Base-by-base conservation (phyloP, 2,329 filamentous ascomycete species). In the Cercospora berteroae region DNA sequence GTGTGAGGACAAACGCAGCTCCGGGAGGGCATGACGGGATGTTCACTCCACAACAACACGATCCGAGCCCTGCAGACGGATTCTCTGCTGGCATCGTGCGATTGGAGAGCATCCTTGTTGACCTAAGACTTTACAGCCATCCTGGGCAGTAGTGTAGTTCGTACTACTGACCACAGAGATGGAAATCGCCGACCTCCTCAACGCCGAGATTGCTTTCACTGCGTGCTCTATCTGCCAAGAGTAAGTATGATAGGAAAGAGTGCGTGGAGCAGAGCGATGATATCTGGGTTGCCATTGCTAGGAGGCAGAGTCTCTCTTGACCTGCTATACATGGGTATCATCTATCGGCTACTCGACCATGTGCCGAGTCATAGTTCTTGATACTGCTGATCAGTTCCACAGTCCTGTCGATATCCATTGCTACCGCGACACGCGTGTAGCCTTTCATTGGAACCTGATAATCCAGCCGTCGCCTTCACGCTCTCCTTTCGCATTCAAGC, bases 401-500 rank as follows among this genome's bases (percentile, higher is more conserved):
- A 58, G 29, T 55, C 9, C 64, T 63, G 65, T 60, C 65, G 44
- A 60, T 64, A 48, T 60, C 13, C 16, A 20, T 18, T 42, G 27
- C 27, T n/a, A 27, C 25, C 20, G 20, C 48, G 27, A 56, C 5
- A n/a, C 23, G 23, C 23, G 23, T 25, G n/a, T 27, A 31, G 55
- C 61, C 48, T 44, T 5, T 67, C 65, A 67, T 9, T 67, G 61
- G 27, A 70, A 68, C 44, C 66, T 75, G 5, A 82, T 77, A n/a
- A 81, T 69, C 81, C 81, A 82, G 5, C 80, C 81, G 76, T 82
- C 81, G 3, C 81, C 80, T 36, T 82, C 78, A 27, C 76, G 74
- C 67, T 81, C 78, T 0, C 81, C 80, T 63, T 79, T 80, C 0
- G 81, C 79, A 73, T 82, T 77, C 16, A 79, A 67, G 2, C 81